Conservation (phyloP, 2,329 filamentous ascomycete species). For the Phialophora chinensis region DNA sequence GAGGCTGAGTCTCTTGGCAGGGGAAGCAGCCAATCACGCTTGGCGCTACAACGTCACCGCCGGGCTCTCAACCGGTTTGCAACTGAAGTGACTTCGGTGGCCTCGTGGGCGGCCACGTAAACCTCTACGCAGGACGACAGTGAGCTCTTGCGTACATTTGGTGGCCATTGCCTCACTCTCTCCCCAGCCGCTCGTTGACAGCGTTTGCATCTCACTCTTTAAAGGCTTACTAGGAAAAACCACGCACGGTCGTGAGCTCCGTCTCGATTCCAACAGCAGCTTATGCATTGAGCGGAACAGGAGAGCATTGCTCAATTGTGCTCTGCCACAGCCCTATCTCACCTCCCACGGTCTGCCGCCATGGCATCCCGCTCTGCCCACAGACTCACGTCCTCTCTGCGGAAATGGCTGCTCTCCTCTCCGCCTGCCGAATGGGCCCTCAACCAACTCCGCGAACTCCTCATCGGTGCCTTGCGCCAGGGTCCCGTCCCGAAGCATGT, state of each 20-base stretch:
- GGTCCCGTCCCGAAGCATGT: slow-evolving; percentile 93
- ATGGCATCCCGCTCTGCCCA: slow-evolving; percentile 22
- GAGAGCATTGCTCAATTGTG: neutral
- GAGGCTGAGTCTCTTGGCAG: slow-evolving; percentile 10
- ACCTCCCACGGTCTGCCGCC: neutral
- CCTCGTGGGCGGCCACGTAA: neutral
- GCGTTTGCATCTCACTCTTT: neutral
- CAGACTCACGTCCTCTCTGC: slow-evolving; percentile 45
- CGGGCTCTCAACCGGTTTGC: neutral
- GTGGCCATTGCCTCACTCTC: too few species aligned
- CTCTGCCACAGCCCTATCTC: neutral
- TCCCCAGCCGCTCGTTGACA: neutral
- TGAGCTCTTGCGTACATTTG: neutral
- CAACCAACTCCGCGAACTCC: slow-evolving; percentile 75
- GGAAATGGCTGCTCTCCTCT: slow-evolving; percentile 81
- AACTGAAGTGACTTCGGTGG: neutral
- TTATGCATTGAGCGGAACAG: slow-evolving; percentile 6
- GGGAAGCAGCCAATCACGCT: slow-evolving; percentile 6
- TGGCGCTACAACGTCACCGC: slow-evolving; percentile 5
- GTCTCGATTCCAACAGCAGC: neutral
- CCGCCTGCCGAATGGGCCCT: slow-evolving; percentile 92
- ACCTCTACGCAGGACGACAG: neutral
- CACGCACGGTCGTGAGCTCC: neutral
- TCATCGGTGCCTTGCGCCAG: slow-evolving; percentile 87
- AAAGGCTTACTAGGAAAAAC: neutral